phyloP scores from a whole-genome alignment of 257 asterid genomes.

The Penstemon eatonii region DNA sequence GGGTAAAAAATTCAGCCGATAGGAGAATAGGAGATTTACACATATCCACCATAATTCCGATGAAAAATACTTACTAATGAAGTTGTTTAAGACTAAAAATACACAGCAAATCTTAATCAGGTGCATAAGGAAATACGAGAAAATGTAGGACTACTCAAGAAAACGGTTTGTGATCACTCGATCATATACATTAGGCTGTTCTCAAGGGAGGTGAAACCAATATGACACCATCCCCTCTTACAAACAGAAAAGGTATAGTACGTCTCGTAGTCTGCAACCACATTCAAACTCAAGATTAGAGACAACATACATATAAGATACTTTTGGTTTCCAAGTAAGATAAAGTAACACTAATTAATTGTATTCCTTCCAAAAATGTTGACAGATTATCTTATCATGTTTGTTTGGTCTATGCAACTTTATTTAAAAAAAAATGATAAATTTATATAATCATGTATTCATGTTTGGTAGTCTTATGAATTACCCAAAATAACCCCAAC shows the following conservation, averaged over 20 bases:
- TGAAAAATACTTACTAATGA: not conserved
- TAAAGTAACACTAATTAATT: too few relatives aligned
- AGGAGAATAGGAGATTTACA: not conserved
- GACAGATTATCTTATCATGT: too few relatives aligned
- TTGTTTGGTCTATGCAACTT: too few relatives aligned
- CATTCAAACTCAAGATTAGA: slow-evolving; percentile 11
- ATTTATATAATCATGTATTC: too few relatives aligned
- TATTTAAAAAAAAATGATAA: too few relatives aligned
- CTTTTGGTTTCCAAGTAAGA: too few relatives aligned
- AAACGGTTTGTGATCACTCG: slow-evolving; percentile 14
- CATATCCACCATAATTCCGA: slow-evolving; percentile 6
- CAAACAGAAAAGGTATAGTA: slow-evolving; percentile 77
- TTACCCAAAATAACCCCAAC: too few relatives aligned
- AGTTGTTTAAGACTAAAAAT: not conserved
- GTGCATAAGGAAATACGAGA: slow-evolving; percentile 4
- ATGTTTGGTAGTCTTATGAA: too few relatives aligned
- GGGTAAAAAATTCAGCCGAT: too few relatives aligned
- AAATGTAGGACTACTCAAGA: slow-evolving; percentile 17
- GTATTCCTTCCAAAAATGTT: too few relatives aligned
- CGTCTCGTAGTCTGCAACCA: slow-evolving; percentile 72
- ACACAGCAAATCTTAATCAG: slow-evolving; percentile 17
- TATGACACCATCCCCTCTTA: slow-evolving; percentile 96
- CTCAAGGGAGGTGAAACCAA: slow-evolving; percentile 93
- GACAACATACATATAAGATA: not conserved
- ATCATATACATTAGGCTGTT: slow-evolving; percentile 56